Percentiles rank a stretch among this genome's conserved stretches.
Conservation (phyloP, 768 basidiomycete species). For the Calocybe cyanea region DNA sequence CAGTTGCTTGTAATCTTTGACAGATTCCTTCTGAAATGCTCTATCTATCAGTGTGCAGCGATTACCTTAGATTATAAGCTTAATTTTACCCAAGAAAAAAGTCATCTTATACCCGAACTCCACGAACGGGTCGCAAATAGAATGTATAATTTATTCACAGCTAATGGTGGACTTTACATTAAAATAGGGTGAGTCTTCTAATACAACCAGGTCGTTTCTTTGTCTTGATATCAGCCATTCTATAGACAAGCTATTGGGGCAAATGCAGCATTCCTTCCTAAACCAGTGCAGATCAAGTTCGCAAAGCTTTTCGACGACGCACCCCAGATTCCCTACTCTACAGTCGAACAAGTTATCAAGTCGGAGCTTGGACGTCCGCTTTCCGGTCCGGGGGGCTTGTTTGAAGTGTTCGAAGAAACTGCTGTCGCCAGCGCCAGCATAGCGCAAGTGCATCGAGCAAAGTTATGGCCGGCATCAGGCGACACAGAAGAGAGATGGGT, state of each 20-base stretch:
- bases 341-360: slow-evolving; percentile 62
- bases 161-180: slow-evolving; percentile 84
- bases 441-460: slow-evolving; percentile 88
- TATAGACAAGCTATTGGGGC: slow-evolving; percentile 76
- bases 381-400: slow-evolving; percentile 66
- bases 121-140: slow-evolving; percentile 83
- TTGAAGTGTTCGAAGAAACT: slow-evolving; percentile 70
- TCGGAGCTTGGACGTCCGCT: slow-evolving; percentile 67
- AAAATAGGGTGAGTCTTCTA: slow-evolving; percentile 55
- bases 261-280: slow-evolving; percentile 82
- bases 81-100: slow-evolving; percentile 75
- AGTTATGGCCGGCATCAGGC: slow-evolving; percentile 37
- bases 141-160: slow-evolving; percentile 70
- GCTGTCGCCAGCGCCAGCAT: slow-evolving; percentile 88
- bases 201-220: neutral
- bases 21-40: neutral
- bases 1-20: neutral
- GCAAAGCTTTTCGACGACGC: slow-evolving; percentile 84
- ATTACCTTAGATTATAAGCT: slow-evolving; percentile 84
- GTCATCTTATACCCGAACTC: slow-evolving; percentile 69
- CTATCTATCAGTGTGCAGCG: slow-evolving; percentile 49
- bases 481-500: slow-evolving; percentile 60
- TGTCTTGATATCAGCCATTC: slow-evolving; percentile 7
- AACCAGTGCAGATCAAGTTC: slow-evolving; percentile 80
- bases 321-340: slow-evolving; percentile 74